These are phyloP conservation scores for Avena eriantha DNA, from an alignment of 176 grass and related monocot genomes.

Conservation along the genomic window DNA sequence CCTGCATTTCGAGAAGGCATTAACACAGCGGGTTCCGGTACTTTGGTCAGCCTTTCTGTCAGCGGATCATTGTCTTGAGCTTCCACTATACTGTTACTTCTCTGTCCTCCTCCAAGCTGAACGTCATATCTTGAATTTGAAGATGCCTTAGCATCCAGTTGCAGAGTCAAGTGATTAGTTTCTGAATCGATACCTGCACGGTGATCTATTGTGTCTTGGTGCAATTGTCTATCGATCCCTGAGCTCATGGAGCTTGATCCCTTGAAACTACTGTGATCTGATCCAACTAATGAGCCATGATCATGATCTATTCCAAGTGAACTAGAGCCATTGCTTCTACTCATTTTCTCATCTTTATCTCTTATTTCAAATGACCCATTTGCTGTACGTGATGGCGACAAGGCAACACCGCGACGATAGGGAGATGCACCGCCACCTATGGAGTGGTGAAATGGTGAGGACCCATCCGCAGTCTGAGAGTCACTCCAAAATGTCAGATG, in stretches of 20 bases:
- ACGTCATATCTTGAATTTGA: constrained; percentile 26
- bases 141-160: constrained; percentile 37
- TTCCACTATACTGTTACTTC: constrained; percentile 9
- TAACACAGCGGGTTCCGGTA: constrained; percentile 7
- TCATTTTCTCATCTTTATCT: constrained; percentile 54
- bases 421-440: constrained; percentile 46
- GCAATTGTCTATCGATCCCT: constrained; percentile 48
- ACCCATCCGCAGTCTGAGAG: constrained; percentile 62
- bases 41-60: constrained; percentile 13
- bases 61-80: constrained; percentile 21
- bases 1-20: constrained; percentile 13
- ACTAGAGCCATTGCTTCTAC: constrained; percentile 54
- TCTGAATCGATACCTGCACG: constrained; percentile 45
- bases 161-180: constrained; percentile 28
- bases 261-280: constrained; percentile 53
- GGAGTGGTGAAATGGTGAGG: constrained; percentile 73
- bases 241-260: constrained; percentile 69
- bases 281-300: constrained; percentile 47
- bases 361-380: constrained; percentile 42
- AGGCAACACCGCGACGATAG: constrained; percentile 40
- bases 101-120: constrained; percentile 32
- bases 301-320: constrained; percentile 54
- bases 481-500: constrained; percentile 82
- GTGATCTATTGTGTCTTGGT: constrained; percentile 60
- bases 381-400: constrained; percentile 44